Base-by-base conservation (phyloP, 345 rosid genomes). In the Moricandia moricandioides region DNA sequence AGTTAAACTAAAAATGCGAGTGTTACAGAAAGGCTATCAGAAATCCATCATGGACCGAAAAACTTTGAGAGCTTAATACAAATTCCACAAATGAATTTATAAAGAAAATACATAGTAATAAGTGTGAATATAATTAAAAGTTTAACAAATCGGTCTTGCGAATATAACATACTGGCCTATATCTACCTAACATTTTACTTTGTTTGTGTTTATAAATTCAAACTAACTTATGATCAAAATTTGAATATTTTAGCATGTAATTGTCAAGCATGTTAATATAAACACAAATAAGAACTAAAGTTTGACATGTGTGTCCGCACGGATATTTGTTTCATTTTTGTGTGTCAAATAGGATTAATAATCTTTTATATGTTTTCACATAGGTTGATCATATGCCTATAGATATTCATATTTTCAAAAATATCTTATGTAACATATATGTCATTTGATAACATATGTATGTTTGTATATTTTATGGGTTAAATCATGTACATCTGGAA, bases 21-120 rank as follows among this genome's bases (percentile, higher is more conserved):
- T n/a, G n/a, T n/a, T n/a, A n/a, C n/a, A 57, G 58, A 47, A 58
- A 71, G 66, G 75, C 75, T 27, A 26, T 71, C 43, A 49, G 8
- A 21, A 14, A 16, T 69, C 51, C 61, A 52, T 30, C 67, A 52
- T 62, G 27, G 62, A 68, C 62, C n/a, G 30, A 13, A 63, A 27
- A 30, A 7, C 11, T 7, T 43, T 17, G 21, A 51, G 60, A 47
- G 10, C 24, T 35, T 61, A 52, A 8, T 61, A 26, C 6, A 24
- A 67, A 14, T 26, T n/a, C 27, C 10, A 16, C 4, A 7, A 16
- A 7, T 7, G 8, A 43, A 14, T 49, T 49, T 5, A 13, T n/a
- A 6, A 49, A 49, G 9, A 14, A 49, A 14, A 7, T 49, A 6
- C 14, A 49, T 14, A 49, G 55, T 14, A 49, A 4, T 11, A 40